Conservation (phyloP, 768 basidiomycete genomes). For the Lactarius vividus region DNA sequence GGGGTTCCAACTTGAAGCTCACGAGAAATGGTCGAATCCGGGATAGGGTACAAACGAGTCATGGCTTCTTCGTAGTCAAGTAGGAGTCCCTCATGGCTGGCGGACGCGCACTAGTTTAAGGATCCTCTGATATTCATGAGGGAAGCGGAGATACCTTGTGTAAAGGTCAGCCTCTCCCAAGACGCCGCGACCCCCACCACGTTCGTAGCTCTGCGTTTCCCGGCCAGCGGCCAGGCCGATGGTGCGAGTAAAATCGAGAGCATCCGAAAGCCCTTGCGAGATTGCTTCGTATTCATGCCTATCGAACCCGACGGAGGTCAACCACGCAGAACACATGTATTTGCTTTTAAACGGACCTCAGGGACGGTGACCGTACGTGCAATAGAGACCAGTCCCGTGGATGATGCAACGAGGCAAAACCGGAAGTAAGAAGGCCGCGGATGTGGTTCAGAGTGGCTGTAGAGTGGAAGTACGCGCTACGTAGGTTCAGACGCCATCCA, state of each 20-base stretch:
- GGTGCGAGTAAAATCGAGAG: slow-evolving; percentile 88
- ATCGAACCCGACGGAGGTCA: neutral
- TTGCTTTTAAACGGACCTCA: slow-evolving; percentile 49
- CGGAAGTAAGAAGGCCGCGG: slow-evolving; percentile 85
- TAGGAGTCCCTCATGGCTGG: slow-evolving; percentile 89
- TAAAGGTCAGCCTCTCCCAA: slow-evolving; percentile 92
- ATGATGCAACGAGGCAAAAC: slow-evolving; percentile 90
- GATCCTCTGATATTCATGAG: neutral
- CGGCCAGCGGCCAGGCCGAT: slow-evolving; percentile 68
- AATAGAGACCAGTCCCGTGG: slow-evolving; percentile 89
- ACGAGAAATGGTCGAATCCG: slow-evolving; percentile 25
- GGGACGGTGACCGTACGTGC: slow-evolving; percentile 82
- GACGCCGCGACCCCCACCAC: slow-evolving; percentile 64
- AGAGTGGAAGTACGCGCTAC: slow-evolving; percentile 94
- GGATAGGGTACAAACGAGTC: slow-evolving; percentile 63
- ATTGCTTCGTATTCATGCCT: slow-evolving; percentile 85
- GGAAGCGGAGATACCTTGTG: slow-evolving; percentile 56
- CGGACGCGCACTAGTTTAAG: slow-evolving; percentile 3
- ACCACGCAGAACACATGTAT: neutral
- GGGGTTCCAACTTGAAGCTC: slow-evolving; percentile 9
- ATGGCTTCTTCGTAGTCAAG: slow-evolving; percentile 90
- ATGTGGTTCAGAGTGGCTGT: slow-evolving; percentile 91
- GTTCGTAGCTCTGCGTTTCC: slow-evolving; percentile 54
- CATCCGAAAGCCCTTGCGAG: slow-evolving; percentile 80
- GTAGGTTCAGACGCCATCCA: neutral